Conservation (phyloP, 768 basidiomycete genomes). For the Lentinus brumalis region DNA sequence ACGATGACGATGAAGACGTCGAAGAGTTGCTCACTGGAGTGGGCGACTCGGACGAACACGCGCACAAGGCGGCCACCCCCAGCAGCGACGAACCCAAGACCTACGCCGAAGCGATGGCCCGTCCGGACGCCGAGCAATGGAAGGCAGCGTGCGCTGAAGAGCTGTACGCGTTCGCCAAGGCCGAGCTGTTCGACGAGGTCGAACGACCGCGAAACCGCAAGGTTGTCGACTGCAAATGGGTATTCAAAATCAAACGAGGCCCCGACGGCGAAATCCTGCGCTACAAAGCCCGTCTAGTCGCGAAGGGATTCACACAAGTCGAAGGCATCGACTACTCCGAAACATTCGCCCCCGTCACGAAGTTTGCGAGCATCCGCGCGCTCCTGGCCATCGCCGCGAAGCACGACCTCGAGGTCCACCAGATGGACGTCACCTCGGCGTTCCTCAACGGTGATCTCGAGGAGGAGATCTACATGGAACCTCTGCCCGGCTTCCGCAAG, state of each 20-base stretch:
- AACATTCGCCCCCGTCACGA: constrained; percentile 28
- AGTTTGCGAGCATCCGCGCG: constrained; percentile 11
- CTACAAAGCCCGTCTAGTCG: constrained; percentile 41
- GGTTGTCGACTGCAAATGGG: constrained; percentile 33
- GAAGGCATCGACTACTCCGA: constrained; percentile 37
- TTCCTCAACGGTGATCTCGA: constrained; percentile 15
- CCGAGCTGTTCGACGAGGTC: not conserved
- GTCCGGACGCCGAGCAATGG: too few species aligned
- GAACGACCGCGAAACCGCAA: constrained; percentile 28
- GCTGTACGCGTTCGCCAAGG: too few species aligned
- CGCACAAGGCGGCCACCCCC: too few species aligned
- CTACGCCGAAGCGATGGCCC: too few species aligned
- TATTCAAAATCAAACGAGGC: constrained; percentile 36
- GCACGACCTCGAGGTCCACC: constrained; percentile 10
- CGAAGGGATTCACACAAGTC: constrained; percentile 39
- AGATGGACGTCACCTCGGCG: constrained; percentile 17
- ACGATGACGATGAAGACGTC: too few species aligned
- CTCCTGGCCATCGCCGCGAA: constrained; percentile 41
- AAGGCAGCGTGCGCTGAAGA: too few species aligned
- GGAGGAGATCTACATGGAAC: constrained; percentile 9
- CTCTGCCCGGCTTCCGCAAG: constrained; percentile 17
- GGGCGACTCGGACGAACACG: too few species aligned
- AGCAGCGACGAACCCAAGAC: too few species aligned
- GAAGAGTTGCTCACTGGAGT: too few species aligned
- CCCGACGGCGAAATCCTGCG: constrained; percentile 27